These are phyloP conservation scores for Yamadazyma kanchanaburiensis DNA, from an alignment of 1,139 yeast genomes.

Conservation along the genomic window DNA sequence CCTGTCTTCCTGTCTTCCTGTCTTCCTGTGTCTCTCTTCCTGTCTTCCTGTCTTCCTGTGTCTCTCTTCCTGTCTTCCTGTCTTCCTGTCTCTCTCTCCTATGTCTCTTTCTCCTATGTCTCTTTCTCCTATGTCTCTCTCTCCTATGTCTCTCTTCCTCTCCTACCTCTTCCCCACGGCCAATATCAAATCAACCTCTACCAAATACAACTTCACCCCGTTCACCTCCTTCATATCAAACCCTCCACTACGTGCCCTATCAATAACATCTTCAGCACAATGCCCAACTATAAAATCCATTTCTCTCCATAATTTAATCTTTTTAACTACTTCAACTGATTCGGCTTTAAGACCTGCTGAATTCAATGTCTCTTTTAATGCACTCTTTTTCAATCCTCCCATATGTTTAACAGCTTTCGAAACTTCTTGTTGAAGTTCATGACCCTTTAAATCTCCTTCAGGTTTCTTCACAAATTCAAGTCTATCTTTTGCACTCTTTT, in stretches of 20 bases:
- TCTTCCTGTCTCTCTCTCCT: too few species aligned
- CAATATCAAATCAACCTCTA: constrained; percentile 21
- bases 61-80: too few species aligned
- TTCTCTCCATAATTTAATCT: constrained; percentile 22
- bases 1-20: too few species aligned
- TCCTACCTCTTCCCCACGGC: constrained; percentile 20
- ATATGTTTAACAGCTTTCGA: constrained; percentile 27
- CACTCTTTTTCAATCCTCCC: constrained; percentile 30
- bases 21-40: too few species aligned
- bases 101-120: too few species aligned
- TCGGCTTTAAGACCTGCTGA: constrained; percentile 23
- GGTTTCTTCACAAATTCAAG: too few species aligned
- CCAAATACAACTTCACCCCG: constrained; percentile 14
- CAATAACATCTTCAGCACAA: constrained; percentile 14
- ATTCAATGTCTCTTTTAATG: constrained; percentile 20
- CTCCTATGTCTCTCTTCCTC: too few species aligned
- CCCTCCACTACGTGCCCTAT: constrained; percentile 15
- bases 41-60: too few species aligned
- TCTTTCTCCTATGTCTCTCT: too few species aligned
- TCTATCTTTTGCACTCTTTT: constrained; percentile 1
- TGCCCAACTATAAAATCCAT: constrained; percentile 23
- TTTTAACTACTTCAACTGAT: constrained; percentile 19
- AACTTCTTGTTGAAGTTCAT: too few species aligned
- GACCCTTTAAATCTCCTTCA: too few species aligned
- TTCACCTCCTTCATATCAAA: constrained; percentile 10